Conservation (phyloP, 1,139 yeast genomes). For the Suhomyces maxii region DNA sequence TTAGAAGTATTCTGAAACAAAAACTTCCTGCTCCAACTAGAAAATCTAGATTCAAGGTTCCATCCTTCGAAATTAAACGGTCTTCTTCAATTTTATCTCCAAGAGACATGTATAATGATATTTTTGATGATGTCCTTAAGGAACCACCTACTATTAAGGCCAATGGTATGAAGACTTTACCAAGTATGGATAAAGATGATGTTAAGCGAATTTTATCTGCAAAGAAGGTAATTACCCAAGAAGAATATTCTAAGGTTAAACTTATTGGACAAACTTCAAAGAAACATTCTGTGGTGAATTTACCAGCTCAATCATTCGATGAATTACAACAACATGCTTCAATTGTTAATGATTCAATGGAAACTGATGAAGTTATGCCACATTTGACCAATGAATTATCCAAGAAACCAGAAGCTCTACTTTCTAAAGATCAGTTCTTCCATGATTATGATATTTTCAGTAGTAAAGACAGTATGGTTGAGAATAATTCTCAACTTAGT, state of each 20-base stretch:
- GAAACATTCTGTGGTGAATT: slow-evolving; percentile 33
- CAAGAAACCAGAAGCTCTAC: slow-evolving; percentile 35
- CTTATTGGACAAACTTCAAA: slow-evolving; percentile 28
- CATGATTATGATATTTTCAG: slow-evolving; percentile 30
- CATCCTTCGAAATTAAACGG: slow-evolving; percentile 46
- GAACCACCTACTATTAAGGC: slow-evolving; percentile 40
- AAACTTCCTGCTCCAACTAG: slow-evolving; percentile 3
- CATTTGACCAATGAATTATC: slow-evolving; percentile 38
- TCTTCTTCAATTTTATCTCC: slow-evolving; percentile 38
- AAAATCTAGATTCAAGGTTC: slow-evolving; percentile 40
- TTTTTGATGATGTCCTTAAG: slow-evolving; percentile 37
- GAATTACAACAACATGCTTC: slow-evolving; percentile 44
- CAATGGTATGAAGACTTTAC: slow-evolving; percentile 45
- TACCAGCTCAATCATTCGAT: slow-evolving; percentile 29
- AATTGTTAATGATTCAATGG: slow-evolving; percentile 35
- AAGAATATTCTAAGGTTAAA: slow-evolving; percentile 42
- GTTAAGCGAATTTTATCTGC: slow-evolving; percentile 42
- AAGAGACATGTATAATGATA: slow-evolving; percentile 42
- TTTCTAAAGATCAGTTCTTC: slow-evolving; percentile 39
- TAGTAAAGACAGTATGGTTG: slow-evolving; percentile 9
- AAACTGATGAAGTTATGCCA: slow-evolving; percentile 26
- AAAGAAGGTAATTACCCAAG: slow-evolving; percentile 42
- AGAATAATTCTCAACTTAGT: slow-evolving; percentile 13
- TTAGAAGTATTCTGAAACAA: slow-evolving; percentile 6
- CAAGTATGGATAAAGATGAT: slow-evolving; percentile 52